Evolutionary conservation across 805 yeast species (phyloP), one percentile per base, ranked within the genome.

Genomic region (Saccharomyces mikatae): DNA sequence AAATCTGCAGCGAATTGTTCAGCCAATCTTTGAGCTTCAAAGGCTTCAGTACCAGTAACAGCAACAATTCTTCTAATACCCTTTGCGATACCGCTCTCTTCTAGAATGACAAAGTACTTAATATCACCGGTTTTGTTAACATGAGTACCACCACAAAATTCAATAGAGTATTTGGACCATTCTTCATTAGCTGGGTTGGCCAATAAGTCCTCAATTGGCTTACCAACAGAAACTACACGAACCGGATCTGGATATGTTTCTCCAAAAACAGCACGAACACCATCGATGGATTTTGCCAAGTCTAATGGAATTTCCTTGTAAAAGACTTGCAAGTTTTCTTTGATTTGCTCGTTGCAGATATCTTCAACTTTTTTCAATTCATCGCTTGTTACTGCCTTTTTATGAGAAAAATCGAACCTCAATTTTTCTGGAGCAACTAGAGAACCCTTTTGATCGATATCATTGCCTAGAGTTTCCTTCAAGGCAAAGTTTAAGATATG

Each of bases 121-220:
- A 94, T 94, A 57, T 92, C 98, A 57, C 92, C 87, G 21, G 98
- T 92, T 73, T 87, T 86, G 50, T 81, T 79, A 61, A 94, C 97
- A 67, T 94, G 99, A 11, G 99, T 94, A 74, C 99, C 99, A 75
- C 99, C 99, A 75, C 99, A 94, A 79, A 94, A 94, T 76, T 94
- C 99, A 61, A 94, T 79, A 1, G 97, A 89, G 66, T 80, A 77
- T 46, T 80, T 74, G 64, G 71, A 74, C 98, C 99, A 94, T 65
- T 88, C 81, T 51, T 75, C 74, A 67, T 81, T 87, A 29, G 75
- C 63, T 62, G 97, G 96, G 63, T 83, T 77, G 6, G 78, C 76
- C 60, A 92, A 70, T 62, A 94, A 76, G 13, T 87, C 94, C 27
- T 87, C 90, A 47, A 94, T 90, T 49, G 96, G 84, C 46, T 81